Conservation (phyloP, 163 green algal genomes). For the Scenedesmus sp. region DNA sequence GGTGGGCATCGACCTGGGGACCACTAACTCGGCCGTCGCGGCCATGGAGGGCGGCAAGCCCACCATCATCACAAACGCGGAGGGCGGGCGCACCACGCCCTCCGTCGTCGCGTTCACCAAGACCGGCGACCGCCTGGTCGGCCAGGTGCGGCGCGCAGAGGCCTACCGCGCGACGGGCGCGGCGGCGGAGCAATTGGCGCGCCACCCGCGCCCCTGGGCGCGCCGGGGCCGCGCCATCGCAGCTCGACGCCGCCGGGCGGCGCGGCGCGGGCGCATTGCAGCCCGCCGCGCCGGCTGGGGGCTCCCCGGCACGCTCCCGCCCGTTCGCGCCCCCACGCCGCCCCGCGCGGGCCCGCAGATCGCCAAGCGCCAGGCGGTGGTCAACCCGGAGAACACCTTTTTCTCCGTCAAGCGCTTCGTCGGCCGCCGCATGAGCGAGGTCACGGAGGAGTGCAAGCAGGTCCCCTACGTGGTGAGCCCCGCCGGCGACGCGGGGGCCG, state of each 20-base stretch:
- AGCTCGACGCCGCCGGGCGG: too few species aligned
- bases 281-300: too few species aligned
- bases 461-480: constrained; percentile 80
- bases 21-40: constrained; percentile 96
- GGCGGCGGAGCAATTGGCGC: background rate
- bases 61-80: constrained; percentile 98
- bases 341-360: too few species aligned
- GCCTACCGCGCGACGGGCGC: background rate
- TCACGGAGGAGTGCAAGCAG: constrained; percentile 94
- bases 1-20: constrained; percentile 98
- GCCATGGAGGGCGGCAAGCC: constrained; percentile 98
- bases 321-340: too few species aligned
- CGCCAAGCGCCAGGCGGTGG: constrained; percentile 98
- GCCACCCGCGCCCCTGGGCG: too few species aligned
- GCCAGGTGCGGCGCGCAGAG: constrained; percentile 74
- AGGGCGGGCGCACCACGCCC: constrained; percentile 96
- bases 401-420: constrained; percentile 99
- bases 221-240: background rate
- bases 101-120: constrained; percentile 98
- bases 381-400: constrained; percentile 99
- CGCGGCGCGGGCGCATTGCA: too few species aligned
- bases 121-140: constrained; percentile 94
- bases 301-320: too few species aligned
- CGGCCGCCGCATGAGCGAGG: constrained; percentile 87
- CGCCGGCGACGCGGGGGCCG: too few species aligned